phyloP scores from a whole-genome alignment of 805 yeast species.

The Nakazawaea wickerhamii region DNA sequence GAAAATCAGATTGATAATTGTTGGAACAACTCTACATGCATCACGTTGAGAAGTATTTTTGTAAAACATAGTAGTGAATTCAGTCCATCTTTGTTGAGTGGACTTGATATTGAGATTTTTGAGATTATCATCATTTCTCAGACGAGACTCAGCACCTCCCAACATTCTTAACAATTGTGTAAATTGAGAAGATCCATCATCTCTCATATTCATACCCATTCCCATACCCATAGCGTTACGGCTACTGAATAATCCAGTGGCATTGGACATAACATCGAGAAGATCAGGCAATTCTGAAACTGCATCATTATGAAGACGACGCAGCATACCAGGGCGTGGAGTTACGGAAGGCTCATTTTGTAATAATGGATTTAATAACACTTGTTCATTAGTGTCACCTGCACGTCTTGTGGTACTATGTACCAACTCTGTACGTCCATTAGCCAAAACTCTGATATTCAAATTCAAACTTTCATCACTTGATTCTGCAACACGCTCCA shows the following conservation, averaged over 20 bases:
- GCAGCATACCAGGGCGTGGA: constrained; percentile 3
- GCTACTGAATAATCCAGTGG: background rate
- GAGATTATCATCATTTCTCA: constrained; percentile 7
- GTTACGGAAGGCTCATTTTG: background rate
- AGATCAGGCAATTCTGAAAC: constrained; percentile 9
- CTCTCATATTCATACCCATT: constrained; percentile 2
- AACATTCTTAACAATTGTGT: constrained; percentile 9
- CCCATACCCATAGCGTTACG: background rate
- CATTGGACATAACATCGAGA: constrained; percentile 5
- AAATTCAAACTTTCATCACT: constrained; percentile 13
- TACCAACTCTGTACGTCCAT: constrained; percentile 15
- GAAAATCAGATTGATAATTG: constrained; percentile 42
- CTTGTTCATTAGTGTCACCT: constrained; percentile 2
- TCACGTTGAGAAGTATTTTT: constrained; percentile 32
- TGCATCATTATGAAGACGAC: constrained; percentile 1
- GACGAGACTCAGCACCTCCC: constrained; percentile 5
- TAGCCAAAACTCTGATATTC: constrained; percentile 9
- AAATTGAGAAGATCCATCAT: constrained; percentile 7
- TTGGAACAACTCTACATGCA: constrained; percentile 31
- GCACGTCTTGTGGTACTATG: constrained; percentile 6
- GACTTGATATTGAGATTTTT: constrained; percentile 24
- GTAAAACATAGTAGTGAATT: constrained; percentile 46
- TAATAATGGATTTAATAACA: constrained; percentile 10
- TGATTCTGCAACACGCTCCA: constrained; percentile 6
- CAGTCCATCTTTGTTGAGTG: constrained; percentile 67